Percentiles rank a stretch among this genome's conserved stretches.
These are phyloP conservation scores for Populus ilicifolia DNA, from an alignment of 345 rosid genomes.

Conservation along the genomic window DNA sequence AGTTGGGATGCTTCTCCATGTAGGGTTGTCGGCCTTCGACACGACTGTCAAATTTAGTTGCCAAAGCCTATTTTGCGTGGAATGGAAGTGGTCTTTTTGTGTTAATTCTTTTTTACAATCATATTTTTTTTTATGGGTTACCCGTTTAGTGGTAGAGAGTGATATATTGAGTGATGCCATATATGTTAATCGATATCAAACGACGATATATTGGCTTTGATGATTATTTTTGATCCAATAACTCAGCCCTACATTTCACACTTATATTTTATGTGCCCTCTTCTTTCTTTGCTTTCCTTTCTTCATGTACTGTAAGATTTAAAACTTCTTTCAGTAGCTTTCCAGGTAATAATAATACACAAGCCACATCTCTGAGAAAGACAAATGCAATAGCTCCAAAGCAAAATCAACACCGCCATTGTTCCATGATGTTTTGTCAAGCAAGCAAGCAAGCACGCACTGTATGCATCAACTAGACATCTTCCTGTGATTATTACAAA, in stretches of 20 bases:
- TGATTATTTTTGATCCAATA: conserved; percentile 25
- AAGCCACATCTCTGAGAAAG: too few species aligned
- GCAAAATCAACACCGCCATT: too few species aligned
- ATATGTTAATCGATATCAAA: conserved; percentile 20
- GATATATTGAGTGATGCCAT: conserved; percentile 12
- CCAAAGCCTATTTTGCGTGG: conserved; percentile 12
- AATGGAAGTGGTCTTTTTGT: conserved; percentile 19
- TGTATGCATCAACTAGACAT: too few species aligned
- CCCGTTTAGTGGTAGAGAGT: background rate
- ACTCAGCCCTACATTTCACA: conserved; percentile 16
- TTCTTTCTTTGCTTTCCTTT: background rate
- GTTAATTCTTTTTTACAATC: conserved; percentile 24
- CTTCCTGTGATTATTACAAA: too few species aligned
- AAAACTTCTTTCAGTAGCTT: too few species aligned
- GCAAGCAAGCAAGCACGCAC: too few species aligned
- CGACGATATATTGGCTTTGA: conserved; percentile 13
- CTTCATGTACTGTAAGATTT: background rate
- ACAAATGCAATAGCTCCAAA: too few species aligned
- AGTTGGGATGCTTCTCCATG: conserved; percentile 18
- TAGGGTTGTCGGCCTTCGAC: conserved; percentile 7
- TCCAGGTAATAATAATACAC: too few species aligned
- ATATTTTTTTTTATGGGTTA: conserved; percentile 12
- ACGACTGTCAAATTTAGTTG: background rate
- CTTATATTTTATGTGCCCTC: background rate
- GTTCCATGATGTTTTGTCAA: too few species aligned